Evolutionary conservation across 23 red algal genomes (phyloP).

Genomic region (Gracilaria caudata): DNA sequence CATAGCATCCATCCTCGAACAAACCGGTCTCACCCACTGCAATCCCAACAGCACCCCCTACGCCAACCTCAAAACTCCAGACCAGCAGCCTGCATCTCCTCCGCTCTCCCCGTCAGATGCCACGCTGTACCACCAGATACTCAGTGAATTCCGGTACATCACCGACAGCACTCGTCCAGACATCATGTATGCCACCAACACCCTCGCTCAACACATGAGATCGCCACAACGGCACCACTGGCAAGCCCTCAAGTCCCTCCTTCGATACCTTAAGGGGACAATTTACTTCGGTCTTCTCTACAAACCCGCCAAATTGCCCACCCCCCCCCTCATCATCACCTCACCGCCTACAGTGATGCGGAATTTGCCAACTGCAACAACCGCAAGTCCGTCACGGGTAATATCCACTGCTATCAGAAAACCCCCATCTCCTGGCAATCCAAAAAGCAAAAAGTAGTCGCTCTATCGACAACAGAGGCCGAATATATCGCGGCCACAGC

Average conservation of each 20-base stretch:
- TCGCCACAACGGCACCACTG: neutral
- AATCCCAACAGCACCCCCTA: neutral
- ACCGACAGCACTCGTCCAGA: neutral
- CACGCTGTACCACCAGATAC: neutral
- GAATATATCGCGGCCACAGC: conserved; percentile 3
- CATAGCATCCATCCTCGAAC: neutral
- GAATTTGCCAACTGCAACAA: neutral
- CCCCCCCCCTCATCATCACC: neutral
- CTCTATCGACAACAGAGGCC: conserved; percentile 12
- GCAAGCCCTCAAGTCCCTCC: conserved; percentile 2
- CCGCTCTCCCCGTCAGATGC: neutral
- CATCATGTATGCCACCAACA: neutral
- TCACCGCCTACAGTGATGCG: neutral
- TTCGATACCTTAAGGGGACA: conserved; percentile 31
- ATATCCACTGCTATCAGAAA: neutral
- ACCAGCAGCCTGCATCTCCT: neutral
- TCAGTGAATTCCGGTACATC: conserved; percentile 2
- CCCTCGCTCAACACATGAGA: conserved; percentile 8
- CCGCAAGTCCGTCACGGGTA: neutral
- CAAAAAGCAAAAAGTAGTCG: conserved; percentile 18
- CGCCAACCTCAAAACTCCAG: neutral
- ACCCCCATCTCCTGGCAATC: conserved; percentile 6
- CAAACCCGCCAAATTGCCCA: neutral
- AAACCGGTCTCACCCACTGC: neutral
- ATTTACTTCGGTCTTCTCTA: neutral